Conservation (phyloP, 108 stramenopile genomes). For the Cyclotella sp. region DNA sequence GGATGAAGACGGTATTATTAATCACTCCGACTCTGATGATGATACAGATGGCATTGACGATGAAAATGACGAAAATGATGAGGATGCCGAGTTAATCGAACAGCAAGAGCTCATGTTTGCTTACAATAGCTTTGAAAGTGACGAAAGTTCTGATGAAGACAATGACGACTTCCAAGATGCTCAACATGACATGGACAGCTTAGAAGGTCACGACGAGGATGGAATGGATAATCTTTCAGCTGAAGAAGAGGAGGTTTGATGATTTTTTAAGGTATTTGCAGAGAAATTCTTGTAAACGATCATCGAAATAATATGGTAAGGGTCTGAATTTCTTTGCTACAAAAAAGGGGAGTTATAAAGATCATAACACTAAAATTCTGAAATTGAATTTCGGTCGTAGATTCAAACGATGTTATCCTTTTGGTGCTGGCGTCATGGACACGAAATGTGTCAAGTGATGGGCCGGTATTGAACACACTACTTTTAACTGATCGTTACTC, state of each 20-base stretch:
- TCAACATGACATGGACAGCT: too few species aligned
- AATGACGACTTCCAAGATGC: constrained; percentile 28
- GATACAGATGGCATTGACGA: constrained; percentile 25
- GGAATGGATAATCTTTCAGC: constrained; percentile 13
- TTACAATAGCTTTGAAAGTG: constrained; percentile 23
- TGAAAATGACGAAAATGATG: constrained; percentile 22
- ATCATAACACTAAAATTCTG: too few species aligned
- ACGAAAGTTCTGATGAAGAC: constrained; percentile 15
- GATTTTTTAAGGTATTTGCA: background rate
- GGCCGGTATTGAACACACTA: too few species aligned
- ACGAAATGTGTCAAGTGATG: too few species aligned
- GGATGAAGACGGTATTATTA: constrained; percentile 70
- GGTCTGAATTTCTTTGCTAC: background rate
- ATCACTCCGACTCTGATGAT: constrained; percentile 28
- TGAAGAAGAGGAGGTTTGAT: constrained; percentile 4
- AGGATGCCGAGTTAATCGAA: constrained; percentile 4
- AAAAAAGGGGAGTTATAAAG: too few species aligned
- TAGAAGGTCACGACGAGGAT: constrained; percentile 24
- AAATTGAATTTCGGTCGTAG: too few species aligned
- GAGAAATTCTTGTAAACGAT: background rate
- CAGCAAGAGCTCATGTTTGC: constrained; percentile 20
- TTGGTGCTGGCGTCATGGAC: too few species aligned
- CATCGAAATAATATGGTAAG: background rate
- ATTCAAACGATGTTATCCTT: too few species aligned
- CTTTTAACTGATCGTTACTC: too few species aligned